Percentiles rank a stretch among this genome's conserved stretches.
These are phyloP conservation scores for Amaranthus cruentus DNA, from an alignment of 148 eudicot genomes.

Conservation along the genomic window DNA sequence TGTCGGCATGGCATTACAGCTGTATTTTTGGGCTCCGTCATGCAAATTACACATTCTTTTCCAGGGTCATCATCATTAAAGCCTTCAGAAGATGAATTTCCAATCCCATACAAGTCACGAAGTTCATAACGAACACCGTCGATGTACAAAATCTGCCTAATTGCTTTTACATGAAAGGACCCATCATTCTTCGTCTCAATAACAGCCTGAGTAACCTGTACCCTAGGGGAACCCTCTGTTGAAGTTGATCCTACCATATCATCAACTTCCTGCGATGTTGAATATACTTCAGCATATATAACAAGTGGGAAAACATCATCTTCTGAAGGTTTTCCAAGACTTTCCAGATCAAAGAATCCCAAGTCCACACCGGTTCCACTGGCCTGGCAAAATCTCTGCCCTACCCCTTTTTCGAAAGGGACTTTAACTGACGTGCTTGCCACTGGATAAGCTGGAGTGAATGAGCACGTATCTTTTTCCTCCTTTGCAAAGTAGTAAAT, in stretches of 20 bases:
- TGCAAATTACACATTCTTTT: conserved; percentile 84
- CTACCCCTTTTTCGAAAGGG: conserved; percentile 62
- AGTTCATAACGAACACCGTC: conserved; percentile 78
- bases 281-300: conserved; percentile 55
- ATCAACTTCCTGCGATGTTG: conserved; percentile 26
- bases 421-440: conserved; percentile 51
- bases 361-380: conserved; percentile 80
- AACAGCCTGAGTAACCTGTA: conserved; percentile 74
- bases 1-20: conserved; percentile 87
- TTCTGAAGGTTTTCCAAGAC: conserved; percentile 53
- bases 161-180: conserved; percentile 53
- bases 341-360: conserved; percentile 55
- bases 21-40: conserved; percentile 79
- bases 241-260: conserved; percentile 19
- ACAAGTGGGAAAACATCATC: conserved; percentile 76
- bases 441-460: conserved; percentile 47
- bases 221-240: conserved; percentile 35
- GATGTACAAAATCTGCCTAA: conserved; percentile 64
- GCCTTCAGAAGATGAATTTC: conserved; percentile 42
- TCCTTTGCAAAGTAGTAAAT: conserved; percentile 79
- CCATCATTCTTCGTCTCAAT: conserved; percentile 48
- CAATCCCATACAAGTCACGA: conserved; percentile 75
- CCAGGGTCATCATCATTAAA: conserved; percentile 54
- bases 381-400: conserved; percentile 72
- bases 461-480: conserved; percentile 55